Evolutionary conservation across 768 basidiomycete species (phyloP).

Genomic region (Tubosaeta sp.): DNA sequence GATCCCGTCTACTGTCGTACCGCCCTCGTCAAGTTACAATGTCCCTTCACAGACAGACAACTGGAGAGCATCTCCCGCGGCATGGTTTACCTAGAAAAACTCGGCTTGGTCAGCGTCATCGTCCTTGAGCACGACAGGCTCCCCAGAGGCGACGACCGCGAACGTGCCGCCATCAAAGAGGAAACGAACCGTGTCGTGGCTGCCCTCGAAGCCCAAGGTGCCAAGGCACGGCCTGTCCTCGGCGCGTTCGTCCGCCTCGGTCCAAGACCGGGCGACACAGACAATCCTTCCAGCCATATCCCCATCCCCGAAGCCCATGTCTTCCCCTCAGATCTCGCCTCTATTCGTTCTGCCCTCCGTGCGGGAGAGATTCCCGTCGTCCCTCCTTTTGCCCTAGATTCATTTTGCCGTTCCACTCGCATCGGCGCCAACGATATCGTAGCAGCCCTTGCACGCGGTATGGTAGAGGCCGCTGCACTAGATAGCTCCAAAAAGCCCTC

Average conservation of each 20-base stretch:
- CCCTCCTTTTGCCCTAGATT: conserved; percentile 89
- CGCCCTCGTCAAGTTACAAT: conserved; percentile 94
- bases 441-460: conserved; percentile 80
- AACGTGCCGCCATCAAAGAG: conserved; percentile 61
- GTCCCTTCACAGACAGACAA: conserved; percentile 90
- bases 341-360: conserved; percentile 83
- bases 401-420: conserved; percentile 80
- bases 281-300: conserved; percentile 29
- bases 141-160: conserved; percentile 60
- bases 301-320: conserved; percentile 73
- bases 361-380: conserved; percentile 97
- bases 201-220: conserved; percentile 80
- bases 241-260: conserved; percentile 83
- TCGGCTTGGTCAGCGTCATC: conserved; percentile 93
- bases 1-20: conserved; percentile 82
- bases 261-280: conserved; percentile 56
- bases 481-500: conserved; percentile 35
- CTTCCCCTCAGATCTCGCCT: conserved; percentile 70
- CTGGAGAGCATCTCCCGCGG: conserved; percentile 92
- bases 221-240: conserved; percentile 81
- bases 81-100: conserved; percentile 92
- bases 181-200: conserved; percentile 85
- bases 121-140: conserved; percentile 88
- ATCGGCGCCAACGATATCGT: conserved; percentile 87
- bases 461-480: conserved; percentile 54